Evolutionary conservation across 164 flowering plant species (phyloP), one percentile per base, ranked within the genome.

Genomic region (Macadamia integrifolia): DNA sequence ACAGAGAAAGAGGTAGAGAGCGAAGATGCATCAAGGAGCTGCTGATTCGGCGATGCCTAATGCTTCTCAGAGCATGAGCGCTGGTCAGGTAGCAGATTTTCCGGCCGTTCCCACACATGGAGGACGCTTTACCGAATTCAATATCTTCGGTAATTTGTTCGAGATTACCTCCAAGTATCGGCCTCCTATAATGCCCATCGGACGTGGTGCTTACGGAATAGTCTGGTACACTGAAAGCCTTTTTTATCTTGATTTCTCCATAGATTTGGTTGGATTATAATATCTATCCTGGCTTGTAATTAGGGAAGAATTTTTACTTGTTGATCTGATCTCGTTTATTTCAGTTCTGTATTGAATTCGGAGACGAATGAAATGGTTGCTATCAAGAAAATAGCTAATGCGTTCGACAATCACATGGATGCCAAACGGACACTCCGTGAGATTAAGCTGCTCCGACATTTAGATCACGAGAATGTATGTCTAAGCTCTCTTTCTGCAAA

Each of bases 301-400:
- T n/a, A n/a, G 15, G 48, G 42, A 1, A 52, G 43, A 40, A 30
- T 3, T 1, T n/a, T 13, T 53, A 13, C 3, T 13, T 18, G 1
- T 15, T 44, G 67, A n/a, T 60, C 42, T 58, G 14, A 66, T 42
- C 1, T 18, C 53, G 8, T 29, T 29, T 58, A 1, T 9, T 74
- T 31, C 52, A 82, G 88, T 70, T 84, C 88, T 64, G 71, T 79
- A 23, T 49, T 77, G 77, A 85, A 93, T 73, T 71, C 87, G 77
- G 96, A 89, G 86, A 93, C 91, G 42, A 89, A 87, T 44, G 98
- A 93, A 81, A 82, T 86, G 86, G 94, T 93, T 11, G 98, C 97
- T 59, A 78, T 93, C 14, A 93, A 93, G 90, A 91, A 90, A 79
- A 93, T 89, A 10, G 92, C 89, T 6, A 86, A 88, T 74, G 98